These are phyloP conservation scores for Monilinia fructicola DNA, from an alignment of 2,329 filamentous ascomycete species.

Conservation along the genomic window DNA sequence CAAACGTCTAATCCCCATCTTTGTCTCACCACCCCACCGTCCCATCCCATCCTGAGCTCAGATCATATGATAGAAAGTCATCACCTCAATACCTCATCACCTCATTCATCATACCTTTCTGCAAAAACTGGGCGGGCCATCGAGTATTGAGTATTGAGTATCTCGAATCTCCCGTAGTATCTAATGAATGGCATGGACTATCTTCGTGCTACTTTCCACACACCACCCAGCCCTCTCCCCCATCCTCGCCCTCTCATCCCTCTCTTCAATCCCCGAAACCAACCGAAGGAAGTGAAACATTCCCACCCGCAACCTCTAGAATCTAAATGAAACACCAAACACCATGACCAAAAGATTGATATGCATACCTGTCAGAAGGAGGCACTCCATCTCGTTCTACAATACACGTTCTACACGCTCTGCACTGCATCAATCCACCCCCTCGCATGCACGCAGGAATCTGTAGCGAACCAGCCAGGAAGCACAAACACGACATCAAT, in stretches of 20 bases:
- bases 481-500: conserved; percentile 17
- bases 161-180: too few relatives aligned
- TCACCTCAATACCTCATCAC: conserved; percentile 10
- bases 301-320: background rate
- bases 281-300: conserved; percentile 17
- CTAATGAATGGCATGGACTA: too few relatives aligned
- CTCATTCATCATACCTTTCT: conserved; percentile 5
- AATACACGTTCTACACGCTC: background rate
- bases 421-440: background rate
- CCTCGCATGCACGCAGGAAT: background rate
- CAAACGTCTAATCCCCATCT: background rate
- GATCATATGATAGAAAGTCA: conserved; percentile 22
- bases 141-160: too few relatives aligned
- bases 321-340: conserved; percentile 20
- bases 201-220: background rate
- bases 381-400: background rate
- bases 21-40: conserved; percentile 23
- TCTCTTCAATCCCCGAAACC: background rate
- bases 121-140: background rate
- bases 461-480: conserved; percentile 7
- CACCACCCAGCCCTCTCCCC: background rate
- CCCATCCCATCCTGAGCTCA: conserved; percentile 5
- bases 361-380: background rate
- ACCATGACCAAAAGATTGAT: conserved; percentile 12
- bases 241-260: background rate